phyloP scores from a whole-genome alignment of 805 yeast species.

The Metschnikowia orientalis region DNA sequence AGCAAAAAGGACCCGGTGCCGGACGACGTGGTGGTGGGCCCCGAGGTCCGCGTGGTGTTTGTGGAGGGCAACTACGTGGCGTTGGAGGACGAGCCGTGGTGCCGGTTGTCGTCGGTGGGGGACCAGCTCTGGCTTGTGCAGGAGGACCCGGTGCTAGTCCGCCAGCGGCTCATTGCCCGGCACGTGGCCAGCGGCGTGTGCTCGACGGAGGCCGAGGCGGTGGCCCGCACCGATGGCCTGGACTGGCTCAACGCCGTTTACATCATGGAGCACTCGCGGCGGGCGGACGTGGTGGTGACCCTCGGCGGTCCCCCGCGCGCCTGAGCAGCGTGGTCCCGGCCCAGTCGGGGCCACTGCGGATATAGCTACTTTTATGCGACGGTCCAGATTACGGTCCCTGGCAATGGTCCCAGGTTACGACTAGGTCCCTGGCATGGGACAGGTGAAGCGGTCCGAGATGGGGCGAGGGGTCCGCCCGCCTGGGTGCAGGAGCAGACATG shows the following conservation, averaged over 20 bases:
- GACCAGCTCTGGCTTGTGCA: conserved; percentile 50
- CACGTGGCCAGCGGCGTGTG: conserved; percentile 61
- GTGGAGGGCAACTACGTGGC: conserved; percentile 76
- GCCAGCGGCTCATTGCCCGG: conserved; percentile 58
- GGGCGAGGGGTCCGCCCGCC: too few relatives aligned
- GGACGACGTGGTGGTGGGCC: conserved; percentile 43
- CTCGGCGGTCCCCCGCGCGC: conserved; percentile 3
- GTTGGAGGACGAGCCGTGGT: conserved; percentile 59
- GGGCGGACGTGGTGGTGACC: conserved; percentile 13
- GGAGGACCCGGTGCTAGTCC: conserved; percentile 42
- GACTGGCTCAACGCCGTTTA: conserved; percentile 63
- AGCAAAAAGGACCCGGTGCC: conserved; percentile 65
- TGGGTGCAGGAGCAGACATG: too few relatives aligned
- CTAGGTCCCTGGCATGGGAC: too few relatives aligned
- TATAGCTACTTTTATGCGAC: too few relatives aligned
- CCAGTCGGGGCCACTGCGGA: too few relatives aligned
- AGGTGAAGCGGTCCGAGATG: too few relatives aligned
- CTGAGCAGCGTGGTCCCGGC: too few relatives aligned
- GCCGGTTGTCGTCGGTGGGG: conserved; percentile 34
- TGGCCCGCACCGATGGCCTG: conserved; percentile 45
- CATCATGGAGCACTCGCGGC: conserved; percentile 19
- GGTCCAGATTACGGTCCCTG: too few relatives aligned
- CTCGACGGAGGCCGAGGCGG: conserved; percentile 45
- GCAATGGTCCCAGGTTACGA: too few relatives aligned
- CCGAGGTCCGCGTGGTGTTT: conserved; percentile 51